phyloP scores from a whole-genome alignment of 106 monocot species.

The Acanthochlamys bracteata region DNA sequence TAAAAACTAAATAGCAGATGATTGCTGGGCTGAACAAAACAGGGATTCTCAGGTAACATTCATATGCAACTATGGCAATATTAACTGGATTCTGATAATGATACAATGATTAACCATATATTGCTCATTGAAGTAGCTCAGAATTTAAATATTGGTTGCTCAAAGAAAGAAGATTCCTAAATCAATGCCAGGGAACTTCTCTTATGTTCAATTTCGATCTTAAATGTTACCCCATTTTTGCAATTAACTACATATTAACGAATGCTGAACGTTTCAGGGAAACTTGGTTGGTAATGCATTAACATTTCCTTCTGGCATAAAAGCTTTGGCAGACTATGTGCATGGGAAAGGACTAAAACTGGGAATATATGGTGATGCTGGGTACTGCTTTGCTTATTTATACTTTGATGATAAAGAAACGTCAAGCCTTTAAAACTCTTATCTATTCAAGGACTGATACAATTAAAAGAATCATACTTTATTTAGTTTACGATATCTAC shows the following conservation, averaged over 20 bases:
- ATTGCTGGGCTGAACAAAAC: slow-evolving; percentile 58
- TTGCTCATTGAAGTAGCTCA: background rate
- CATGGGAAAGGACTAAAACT: slow-evolving; percentile 74
- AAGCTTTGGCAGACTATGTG: slow-evolving; percentile 77
- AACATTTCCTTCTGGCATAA: slow-evolving; percentile 85
- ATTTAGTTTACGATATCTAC: no score
- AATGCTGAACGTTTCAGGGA: slow-evolving; percentile 37
- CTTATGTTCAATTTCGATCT: background rate
- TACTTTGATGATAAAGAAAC: background rate
- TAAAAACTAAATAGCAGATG: slow-evolving; percentile 73
- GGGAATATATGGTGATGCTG: slow-evolving; percentile 87
- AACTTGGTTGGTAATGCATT: slow-evolving; percentile 58
- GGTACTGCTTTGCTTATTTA: no score
- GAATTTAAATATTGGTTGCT: background rate
- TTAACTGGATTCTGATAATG: background rate
- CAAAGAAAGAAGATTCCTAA: background rate
- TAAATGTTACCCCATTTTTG: background rate
- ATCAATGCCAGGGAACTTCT: background rate
- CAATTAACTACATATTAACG: no score
- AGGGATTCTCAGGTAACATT: slow-evolving; percentile 52
- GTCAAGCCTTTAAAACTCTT: no score
- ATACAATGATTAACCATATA: background rate
- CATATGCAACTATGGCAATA: no score
- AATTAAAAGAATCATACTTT: no score
- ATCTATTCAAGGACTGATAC: no score